Conservation (phyloP, 768 basidiomycete species). For the Termitomyces sp. region DNA sequence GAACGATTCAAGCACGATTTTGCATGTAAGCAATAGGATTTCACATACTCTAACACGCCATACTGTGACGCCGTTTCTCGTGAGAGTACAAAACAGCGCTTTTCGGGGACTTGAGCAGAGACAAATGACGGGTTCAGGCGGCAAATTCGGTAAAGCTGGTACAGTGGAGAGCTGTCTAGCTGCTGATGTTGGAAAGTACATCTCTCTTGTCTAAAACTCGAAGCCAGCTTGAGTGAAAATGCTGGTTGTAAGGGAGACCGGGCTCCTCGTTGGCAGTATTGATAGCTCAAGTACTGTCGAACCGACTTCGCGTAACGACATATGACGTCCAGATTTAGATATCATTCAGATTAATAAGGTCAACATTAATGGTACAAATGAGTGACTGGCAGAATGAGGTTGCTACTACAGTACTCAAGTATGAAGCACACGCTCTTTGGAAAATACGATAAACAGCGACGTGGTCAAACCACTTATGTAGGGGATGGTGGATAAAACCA, state of each 20-base stretch:
- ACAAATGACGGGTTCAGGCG: constrained; percentile 51
- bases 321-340: background rate
- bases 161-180: constrained; percentile 67
- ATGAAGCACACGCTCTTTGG: background rate
- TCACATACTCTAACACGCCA: constrained; percentile 72
- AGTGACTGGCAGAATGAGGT: background rate
- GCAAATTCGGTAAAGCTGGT: constrained; percentile 61
- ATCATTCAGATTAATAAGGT: background rate
- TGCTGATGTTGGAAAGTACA: constrained; percentile 86
- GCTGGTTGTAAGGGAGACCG: background rate
- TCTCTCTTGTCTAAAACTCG: constrained; percentile 19
- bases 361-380: constrained; percentile 4
- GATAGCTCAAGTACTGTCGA: background rate
- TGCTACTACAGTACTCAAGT: constrained; percentile 1
- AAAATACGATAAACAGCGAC: constrained; percentile 5
- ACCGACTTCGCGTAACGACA: background rate
- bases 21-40: constrained; percentile 14
- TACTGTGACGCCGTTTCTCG: constrained; percentile 63
- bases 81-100: constrained; percentile 72
- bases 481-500: constrained; percentile 31
- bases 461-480: constrained; percentile 9
- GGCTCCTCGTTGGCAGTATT: background rate
- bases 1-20: background rate
- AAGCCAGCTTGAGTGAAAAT: background rate
- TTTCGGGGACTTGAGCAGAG: constrained; percentile 64